Percentiles rank a stretch among this genome's conserved stretches.
These are phyloP conservation scores for Tuber indicum DNA, from an alignment of 495 filamentous ascomycete species.

Conservation along the genomic window DNA sequence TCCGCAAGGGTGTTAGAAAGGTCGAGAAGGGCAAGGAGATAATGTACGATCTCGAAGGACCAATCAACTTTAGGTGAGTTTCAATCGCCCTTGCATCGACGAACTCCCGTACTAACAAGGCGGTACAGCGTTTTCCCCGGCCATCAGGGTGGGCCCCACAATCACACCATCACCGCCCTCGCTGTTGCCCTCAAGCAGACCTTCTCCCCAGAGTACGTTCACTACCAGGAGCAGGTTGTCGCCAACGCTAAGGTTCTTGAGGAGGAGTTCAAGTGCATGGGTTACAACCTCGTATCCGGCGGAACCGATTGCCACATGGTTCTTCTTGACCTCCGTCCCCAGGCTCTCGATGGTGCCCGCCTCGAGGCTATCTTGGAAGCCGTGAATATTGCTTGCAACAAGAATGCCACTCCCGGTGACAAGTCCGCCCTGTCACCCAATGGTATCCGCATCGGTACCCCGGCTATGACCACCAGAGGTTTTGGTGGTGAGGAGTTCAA, in stretches of 20 bases:
- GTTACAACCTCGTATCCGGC: constrained; percentile 88
- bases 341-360: constrained; percentile 82
- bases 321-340: constrained; percentile 76
- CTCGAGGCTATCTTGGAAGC: constrained; percentile 95
- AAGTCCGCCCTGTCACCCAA: constrained; percentile 92
- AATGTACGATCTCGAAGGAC: constrained; percentile 85
- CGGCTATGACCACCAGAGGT: constrained; percentile 92
- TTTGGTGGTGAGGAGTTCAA: constrained; percentile 92
- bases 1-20: constrained; percentile 87
- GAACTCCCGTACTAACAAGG: neutral
- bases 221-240: constrained; percentile 89
- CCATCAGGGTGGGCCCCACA: constrained; percentile 98
- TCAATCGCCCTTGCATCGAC: neutral
- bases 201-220: constrained; percentile 84
- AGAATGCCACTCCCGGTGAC: constrained; percentile 97
- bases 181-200: constrained; percentile 96
- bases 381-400: constrained; percentile 98
- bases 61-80: constrained; percentile 72
- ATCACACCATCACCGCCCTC: constrained; percentile 99
- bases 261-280: constrained; percentile 68
- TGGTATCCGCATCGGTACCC: constrained; percentile 91
- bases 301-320: constrained; percentile 99
- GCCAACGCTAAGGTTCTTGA: constrained; percentile 88
- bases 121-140: constrained; percentile 74
- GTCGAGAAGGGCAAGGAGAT: constrained; percentile 90